Base-by-base conservation (phyloP, 2,329 filamentous ascomycete species). In the Exophiala xenobiotica region DNA sequence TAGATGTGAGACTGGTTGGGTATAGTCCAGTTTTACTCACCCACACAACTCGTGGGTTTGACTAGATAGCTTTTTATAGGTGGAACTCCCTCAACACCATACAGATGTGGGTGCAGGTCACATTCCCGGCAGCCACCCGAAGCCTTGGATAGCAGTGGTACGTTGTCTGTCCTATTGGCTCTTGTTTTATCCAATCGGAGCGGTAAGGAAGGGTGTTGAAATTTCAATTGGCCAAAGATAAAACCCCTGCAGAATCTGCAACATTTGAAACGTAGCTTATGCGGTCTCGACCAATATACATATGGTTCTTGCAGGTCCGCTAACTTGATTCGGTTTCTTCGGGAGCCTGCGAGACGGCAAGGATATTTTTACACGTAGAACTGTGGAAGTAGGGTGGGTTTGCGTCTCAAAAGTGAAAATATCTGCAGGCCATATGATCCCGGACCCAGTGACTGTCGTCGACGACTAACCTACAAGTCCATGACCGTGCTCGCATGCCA, bases 201-300 rank as follows among this genome's bases (percentile, higher is more conserved):
- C 33, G 4, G 33, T 6, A 9, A 38, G 18, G 33, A 38, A 38
- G 3, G 3, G 6, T 18, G 9, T 18, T 38, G 12, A 38, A 38
- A 38, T 18, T 38, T 38, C 33, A 37, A 38, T 38, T 38, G 33
- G 33, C 33, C 33, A 20, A 38, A 38, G 33, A 38, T 38, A 38
- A 7, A 38, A 7, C 33, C 33, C 33, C 9, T 38, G 33, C 33
- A 38, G 33, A 38, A 38, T 16, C 33, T 38, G 33, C 9, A 18
- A 38, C 33, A 27, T 27, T 27, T 27, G 24, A 12, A 27, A 27
- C 12, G 24, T 12, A 12, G 12, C 24, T 27, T 27, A 27, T 27
- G 24, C 24, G 24, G 24, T 6, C 6, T 27, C 24, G 24, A 27
- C 24, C 6, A 12, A 6, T 12, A 27, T 27, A 6, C 24, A 27